These are phyloP conservation scores for Hypoxylon sp. DNA, from an alignment of 2,329 filamentous ascomycete species.

Conservation along the genomic window DNA sequence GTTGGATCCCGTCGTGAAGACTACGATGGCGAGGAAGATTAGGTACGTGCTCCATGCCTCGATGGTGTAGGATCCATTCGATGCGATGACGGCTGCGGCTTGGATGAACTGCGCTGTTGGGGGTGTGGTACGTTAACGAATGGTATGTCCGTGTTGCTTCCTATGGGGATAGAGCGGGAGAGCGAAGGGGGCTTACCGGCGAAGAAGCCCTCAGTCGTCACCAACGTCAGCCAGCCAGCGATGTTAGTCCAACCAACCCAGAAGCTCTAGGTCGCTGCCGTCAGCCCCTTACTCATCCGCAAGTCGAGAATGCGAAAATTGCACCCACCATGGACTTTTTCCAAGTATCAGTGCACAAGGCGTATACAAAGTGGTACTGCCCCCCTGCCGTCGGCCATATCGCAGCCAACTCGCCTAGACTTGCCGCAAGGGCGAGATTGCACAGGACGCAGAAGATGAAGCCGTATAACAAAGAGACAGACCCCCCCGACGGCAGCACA, in stretches of 20 bases:
- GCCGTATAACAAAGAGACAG: conserved; percentile 59
- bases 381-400: conserved; percentile 63
- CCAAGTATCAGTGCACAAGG: conserved; percentile 57
- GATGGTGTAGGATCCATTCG: conserved; percentile 55
- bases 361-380: conserved; percentile 61
- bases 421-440: conserved; percentile 58
- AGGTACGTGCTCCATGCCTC: conserved; percentile 58
- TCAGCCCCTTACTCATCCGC: neutral
- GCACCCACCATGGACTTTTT: conserved; percentile 54
- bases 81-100: conserved; percentile 58
- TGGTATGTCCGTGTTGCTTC: neutral
- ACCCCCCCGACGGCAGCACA: conserved; percentile 58
- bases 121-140: conserved; percentile 17
- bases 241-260: conserved; percentile 61
- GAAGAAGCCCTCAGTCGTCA: conserved; percentile 60
- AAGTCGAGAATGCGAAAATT: neutral
- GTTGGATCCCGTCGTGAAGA: conserved; percentile 56
- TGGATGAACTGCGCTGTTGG: conserved; percentile 59
- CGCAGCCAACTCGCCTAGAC: conserved; percentile 59
- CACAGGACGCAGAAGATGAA: conserved; percentile 62
- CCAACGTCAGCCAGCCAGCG: conserved; percentile 60
- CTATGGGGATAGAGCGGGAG: neutral
- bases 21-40: conserved; percentile 58
- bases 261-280: conserved; percentile 55
- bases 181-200: conserved; percentile 50